Percentiles rank a stretch among this genome's conserved stretches.
Evolutionary conservation across 2,329 filamentous ascomycete genomes (phyloP).

Genomic region (Nemania sp.): DNA sequence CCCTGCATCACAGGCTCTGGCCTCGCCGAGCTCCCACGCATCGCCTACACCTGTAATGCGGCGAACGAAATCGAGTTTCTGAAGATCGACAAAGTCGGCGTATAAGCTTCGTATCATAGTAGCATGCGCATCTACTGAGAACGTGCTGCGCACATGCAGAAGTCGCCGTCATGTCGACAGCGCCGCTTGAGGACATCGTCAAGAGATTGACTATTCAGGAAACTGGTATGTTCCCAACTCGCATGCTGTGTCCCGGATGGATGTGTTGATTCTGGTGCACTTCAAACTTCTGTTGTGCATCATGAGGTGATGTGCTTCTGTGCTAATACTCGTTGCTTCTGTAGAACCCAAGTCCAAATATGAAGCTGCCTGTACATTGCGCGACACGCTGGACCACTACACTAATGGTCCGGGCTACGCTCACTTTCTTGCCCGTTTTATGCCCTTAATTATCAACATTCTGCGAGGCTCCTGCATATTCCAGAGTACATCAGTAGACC

Average conservation of each 20-base stretch:
- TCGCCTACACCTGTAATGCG: background rate
- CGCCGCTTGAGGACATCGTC: conserved; percentile 65
- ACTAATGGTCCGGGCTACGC: conserved; percentile 76
- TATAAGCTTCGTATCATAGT: too few species aligned
- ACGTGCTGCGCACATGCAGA: conserved; percentile 37
- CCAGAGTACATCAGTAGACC: conserved; percentile 85
- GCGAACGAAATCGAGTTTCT: too few species aligned
- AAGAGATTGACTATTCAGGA: conserved; percentile 61
- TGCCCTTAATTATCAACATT: conserved; percentile 87
- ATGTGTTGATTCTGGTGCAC: too few species aligned
- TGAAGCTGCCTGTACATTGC: conserved; percentile 80
- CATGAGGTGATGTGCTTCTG: background rate
- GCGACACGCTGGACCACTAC: conserved; percentile 90
- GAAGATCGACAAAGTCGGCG: too few species aligned
- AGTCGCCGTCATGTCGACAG: conserved; percentile 63
- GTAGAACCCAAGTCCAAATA: conserved; percentile 80
- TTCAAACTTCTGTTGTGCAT: too few species aligned
- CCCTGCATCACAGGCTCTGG: too few species aligned
- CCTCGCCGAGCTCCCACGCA: too few species aligned
- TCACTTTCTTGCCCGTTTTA: conserved; percentile 80
- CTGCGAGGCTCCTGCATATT: conserved; percentile 87
- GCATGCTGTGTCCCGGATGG: conserved; percentile 5
- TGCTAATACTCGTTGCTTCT: conserved; percentile 11
- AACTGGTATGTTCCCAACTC: conserved; percentile 49
- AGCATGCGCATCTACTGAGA: conserved; percentile 9